Evolutionary conservation across 306 rosid genomes (phyloP).

Genomic region (Hylodesmum podocarpum): DNA sequence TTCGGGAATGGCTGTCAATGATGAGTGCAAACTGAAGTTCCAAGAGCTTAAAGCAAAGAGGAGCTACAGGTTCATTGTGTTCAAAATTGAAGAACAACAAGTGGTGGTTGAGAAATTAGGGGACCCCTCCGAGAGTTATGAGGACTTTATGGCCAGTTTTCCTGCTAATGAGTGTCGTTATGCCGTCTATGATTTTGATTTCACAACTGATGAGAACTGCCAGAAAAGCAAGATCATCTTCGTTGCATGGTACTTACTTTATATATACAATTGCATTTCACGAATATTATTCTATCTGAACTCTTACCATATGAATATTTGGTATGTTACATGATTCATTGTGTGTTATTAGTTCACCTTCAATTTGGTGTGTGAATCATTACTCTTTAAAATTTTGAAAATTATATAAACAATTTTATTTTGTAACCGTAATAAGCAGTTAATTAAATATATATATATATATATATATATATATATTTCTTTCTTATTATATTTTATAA

Average conservation of each 20-base stretch:
- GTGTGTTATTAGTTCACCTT: no score
- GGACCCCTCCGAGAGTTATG: constrained; percentile 52
- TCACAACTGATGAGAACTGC: constrained; percentile 73
- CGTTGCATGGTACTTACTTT: constrained; percentile 60
- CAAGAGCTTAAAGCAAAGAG: constrained; percentile 71
- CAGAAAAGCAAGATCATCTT: constrained; percentile 94
- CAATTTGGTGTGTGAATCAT: no score
- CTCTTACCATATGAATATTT: background rate
- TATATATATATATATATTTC: no score
- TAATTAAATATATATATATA: no score
- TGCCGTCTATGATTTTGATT: constrained; percentile 76
- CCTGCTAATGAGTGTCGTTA: constrained; percentile 83
- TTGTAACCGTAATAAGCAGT: no score
- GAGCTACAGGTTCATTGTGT: constrained; percentile 64
- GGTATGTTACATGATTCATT: background rate
- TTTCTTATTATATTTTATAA: no score
- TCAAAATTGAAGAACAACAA: constrained; percentile 66
- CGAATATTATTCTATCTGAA: background rate
- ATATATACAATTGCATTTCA: background rate
- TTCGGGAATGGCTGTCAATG: constrained; percentile 85
- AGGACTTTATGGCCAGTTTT: constrained; percentile 61
- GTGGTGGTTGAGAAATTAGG: constrained; percentile 73
- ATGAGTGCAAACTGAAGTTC: constrained; percentile 81
- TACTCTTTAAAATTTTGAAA: no score
- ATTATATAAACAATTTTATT: no score